Base-by-base conservation (phyloP, 2,329 filamentous ascomycete genomes). In the Claviceps digitariae region DNA sequence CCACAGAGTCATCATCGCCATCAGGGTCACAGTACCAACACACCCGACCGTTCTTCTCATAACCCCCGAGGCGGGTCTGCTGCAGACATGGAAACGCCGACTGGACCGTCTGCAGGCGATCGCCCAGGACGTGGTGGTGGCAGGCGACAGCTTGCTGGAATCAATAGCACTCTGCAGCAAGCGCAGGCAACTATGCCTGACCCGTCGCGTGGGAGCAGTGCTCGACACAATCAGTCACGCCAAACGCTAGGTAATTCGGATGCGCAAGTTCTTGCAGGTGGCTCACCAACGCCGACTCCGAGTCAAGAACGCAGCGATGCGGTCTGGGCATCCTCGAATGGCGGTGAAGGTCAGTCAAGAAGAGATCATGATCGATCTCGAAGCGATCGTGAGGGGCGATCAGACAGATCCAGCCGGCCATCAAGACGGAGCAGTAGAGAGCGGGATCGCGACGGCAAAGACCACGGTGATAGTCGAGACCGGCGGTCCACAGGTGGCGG, bases 141-240 rank as follows among this genome's bases (percentile, higher is more conserved):
- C 20, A 69, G 73, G 55, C 71, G 79, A 54, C 78, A 83, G 59
- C 68, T 84, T 31, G 74, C 75, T 13, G 75, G 77, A 47, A 83
- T 84, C 55, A 81, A 82, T 58, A 80, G 67, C 56, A 78, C 74
- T 50, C 70, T 82, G 4, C 74, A 77, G 57, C 74, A 78, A 63
- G 72, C 73, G 1, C 75, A 74, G 61, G 62, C 60, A 63, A 76
- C 59, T 58, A 71, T 61, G 68, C 69, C 63, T 1, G 67, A 69
- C 1, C 50, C 57, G 38, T 65, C 62, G 25, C 69, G 67, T 27
- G 67, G 66, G 31, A 69, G 66, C 46, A 67, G 68, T 13, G 50
- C 57, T 31, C 60, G 68, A 54, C 63, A 50, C 27, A 44, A 64
- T 57, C 66, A 69, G 60, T 56, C 68, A 29, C 64, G 72, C 15